phyloP scores from a whole-genome alignment of 148 eudicot genomes.

The Chenopodium berlandieri region DNA sequence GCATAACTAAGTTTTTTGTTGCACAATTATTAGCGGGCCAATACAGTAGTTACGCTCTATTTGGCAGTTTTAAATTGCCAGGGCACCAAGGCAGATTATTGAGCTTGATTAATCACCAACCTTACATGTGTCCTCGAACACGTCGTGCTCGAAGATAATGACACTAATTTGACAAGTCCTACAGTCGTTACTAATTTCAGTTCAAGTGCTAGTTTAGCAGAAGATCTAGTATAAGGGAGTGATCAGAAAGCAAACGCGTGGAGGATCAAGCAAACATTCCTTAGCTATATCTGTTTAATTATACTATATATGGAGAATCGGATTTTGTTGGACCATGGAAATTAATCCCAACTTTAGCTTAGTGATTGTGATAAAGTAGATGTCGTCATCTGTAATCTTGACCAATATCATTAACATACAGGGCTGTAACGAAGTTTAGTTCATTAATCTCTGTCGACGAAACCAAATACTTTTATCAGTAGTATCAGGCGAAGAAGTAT shows the following conservation, averaged over 20 bases:
- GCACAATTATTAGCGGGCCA: slow-evolving; percentile 1
- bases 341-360: background rate
- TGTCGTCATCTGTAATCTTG: background rate
- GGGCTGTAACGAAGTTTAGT: background rate
- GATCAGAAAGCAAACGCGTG: background rate
- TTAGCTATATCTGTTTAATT: background rate
- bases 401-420: background rate
- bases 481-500: background rate
- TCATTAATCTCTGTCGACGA: background rate
- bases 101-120: slow-evolving; percentile 1
- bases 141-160: background rate
- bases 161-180: no score
- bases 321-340: background rate
- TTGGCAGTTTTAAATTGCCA: background rate
- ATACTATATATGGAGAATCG: background rate
- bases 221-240: background rate
- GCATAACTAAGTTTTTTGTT: background rate
- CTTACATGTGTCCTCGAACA: background rate
- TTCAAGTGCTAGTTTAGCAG: background rate
- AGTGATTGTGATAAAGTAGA: background rate
- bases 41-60: background rate
- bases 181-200: background rate
- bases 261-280: background rate
- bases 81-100: background rate
- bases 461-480: background rate